These are phyloP conservation scores for Chalciporus chontae DNA, from an alignment of 768 basidiomycete genomes.

Conservation along the genomic window DNA sequence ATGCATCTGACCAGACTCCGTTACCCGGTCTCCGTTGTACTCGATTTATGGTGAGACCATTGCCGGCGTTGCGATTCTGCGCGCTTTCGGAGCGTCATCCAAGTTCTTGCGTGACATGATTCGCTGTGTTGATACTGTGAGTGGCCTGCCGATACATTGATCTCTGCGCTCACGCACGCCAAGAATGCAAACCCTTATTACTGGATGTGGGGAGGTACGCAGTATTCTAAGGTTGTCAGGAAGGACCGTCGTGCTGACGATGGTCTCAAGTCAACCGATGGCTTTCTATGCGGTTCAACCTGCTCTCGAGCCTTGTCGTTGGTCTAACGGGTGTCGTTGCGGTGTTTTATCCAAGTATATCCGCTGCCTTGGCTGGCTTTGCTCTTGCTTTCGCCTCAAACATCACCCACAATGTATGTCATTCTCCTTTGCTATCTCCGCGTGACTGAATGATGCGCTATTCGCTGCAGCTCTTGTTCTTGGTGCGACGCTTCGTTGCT, in stretches of 20 bases:
- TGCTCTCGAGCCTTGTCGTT: conserved; percentile 68
- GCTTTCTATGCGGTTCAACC: conserved; percentile 84
- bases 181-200: conserved; percentile 72
- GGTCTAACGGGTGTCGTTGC: conserved; percentile 69
- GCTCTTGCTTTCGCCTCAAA: conserved; percentile 80
- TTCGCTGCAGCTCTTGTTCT: conserved; percentile 48
- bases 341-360: conserved; percentile 65
- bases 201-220: conserved; percentile 86
- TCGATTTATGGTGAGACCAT: conserved; percentile 52
- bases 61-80: conserved; percentile 50
- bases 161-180: background rate
- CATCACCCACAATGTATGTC: conserved; percentile 61
- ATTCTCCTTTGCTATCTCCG: background rate
- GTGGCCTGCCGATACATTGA: conserved; percentile 19
- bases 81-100: conserved; percentile 85
- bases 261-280: conserved; percentile 72
- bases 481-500: conserved; percentile 80
- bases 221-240: conserved; percentile 7
- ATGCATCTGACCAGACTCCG: conserved; percentile 35
- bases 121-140: conserved; percentile 73
- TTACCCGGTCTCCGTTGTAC: conserved; percentile 46
- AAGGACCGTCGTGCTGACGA: conserved; percentile 3
- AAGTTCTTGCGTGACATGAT: conserved; percentile 86
- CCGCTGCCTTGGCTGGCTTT: conserved; percentile 83
- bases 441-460: conserved; percentile 16